Conservation (phyloP, 371 early-diverging fungal species). For the Lichtheimia corymbifera region DNA sequence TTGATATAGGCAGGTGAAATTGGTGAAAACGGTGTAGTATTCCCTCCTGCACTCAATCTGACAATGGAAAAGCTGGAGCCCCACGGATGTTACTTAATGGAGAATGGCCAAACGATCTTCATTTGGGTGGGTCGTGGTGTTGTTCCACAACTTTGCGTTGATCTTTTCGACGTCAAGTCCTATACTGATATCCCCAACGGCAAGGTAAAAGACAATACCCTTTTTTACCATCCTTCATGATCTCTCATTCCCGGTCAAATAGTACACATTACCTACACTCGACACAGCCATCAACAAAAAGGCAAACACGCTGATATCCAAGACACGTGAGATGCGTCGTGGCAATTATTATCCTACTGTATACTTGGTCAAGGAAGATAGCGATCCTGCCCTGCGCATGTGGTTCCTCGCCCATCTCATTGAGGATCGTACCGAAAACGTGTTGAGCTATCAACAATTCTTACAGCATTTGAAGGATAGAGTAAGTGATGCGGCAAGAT, state of each 20-base stretch:
- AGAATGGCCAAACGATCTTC: slow-evolving; percentile 78
- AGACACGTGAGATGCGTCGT: slow-evolving; percentile 59
- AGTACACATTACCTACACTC: slow-evolving; percentile 50
- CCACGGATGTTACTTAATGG: slow-evolving; percentile 84
- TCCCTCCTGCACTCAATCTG: slow-evolving; percentile 79
- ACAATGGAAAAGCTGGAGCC: slow-evolving; percentile 84
- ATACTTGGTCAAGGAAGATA: slow-evolving; percentile 90
- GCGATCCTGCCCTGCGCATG: slow-evolving; percentile 78
- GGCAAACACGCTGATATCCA: slow-evolving; percentile 56
- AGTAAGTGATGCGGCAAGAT: slow-evolving; percentile 20
- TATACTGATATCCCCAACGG: slow-evolving; percentile 64
- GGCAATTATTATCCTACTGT: slow-evolving; percentile 64
- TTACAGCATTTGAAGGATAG: slow-evolving; percentile 64
- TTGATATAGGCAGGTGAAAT: slow-evolving; percentile 53
- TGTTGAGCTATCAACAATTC: slow-evolving; percentile 85
- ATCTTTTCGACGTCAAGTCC: slow-evolving; percentile 65
- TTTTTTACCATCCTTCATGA: background rate
- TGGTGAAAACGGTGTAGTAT: slow-evolving; percentile 57
- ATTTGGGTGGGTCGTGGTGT: slow-evolving; percentile 87
- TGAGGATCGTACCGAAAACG: slow-evolving; percentile 87
- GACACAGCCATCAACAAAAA: slow-evolving; percentile 61
- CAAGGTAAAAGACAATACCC: slow-evolving; percentile 35
- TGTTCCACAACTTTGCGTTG: slow-evolving; percentile 70
- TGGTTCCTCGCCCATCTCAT: slow-evolving; percentile 86
- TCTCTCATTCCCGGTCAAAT: background rate